Evolutionary conservation across 176 grass and related monocot species (phyloP).

Genomic region (Rhipidocladum racemiflorum): DNA sequence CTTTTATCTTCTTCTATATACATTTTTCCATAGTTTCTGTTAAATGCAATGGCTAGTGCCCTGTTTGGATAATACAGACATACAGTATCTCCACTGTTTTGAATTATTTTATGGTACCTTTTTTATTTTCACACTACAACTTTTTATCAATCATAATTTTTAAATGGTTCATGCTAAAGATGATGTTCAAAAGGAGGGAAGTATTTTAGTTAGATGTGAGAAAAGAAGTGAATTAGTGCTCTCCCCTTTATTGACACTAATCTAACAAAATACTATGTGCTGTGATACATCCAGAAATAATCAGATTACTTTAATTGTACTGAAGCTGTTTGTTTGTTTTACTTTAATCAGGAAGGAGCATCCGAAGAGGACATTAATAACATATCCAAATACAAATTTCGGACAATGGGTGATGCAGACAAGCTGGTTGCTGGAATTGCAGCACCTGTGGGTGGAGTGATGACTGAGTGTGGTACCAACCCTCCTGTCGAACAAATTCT

Average conservation of each 20-base stretch:
- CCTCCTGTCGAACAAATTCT: constrained; percentile 77
- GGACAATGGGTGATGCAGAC: constrained; percentile 54
- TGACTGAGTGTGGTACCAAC: constrained; percentile 70
- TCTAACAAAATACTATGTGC: background rate
- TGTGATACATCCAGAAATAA: background rate
- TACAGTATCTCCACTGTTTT: background rate
- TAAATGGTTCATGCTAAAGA: constrained; percentile 5
- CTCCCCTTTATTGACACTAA: background rate
- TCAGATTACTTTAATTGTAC: background rate
- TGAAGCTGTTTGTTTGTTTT: constrained; percentile 15
- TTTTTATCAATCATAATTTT: background rate
- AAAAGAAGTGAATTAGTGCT: background rate
- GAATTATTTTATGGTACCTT: background rate
- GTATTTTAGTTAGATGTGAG: background rate
- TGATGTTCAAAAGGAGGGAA: background rate
- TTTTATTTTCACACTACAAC: background rate
- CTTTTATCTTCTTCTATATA: background rate
- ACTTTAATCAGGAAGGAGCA: constrained; percentile 76
- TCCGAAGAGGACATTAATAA: constrained; percentile 83
- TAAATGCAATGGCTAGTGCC: background rate
- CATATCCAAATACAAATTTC: constrained; percentile 82
- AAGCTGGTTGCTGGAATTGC: constrained; percentile 68
- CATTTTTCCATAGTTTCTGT: background rate
- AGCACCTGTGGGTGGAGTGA: constrained; percentile 64
- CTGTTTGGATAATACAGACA: background rate